Conservation (phyloP, 2,329 filamentous ascomycete genomes). For the Colletotrichum lupini region DNA sequence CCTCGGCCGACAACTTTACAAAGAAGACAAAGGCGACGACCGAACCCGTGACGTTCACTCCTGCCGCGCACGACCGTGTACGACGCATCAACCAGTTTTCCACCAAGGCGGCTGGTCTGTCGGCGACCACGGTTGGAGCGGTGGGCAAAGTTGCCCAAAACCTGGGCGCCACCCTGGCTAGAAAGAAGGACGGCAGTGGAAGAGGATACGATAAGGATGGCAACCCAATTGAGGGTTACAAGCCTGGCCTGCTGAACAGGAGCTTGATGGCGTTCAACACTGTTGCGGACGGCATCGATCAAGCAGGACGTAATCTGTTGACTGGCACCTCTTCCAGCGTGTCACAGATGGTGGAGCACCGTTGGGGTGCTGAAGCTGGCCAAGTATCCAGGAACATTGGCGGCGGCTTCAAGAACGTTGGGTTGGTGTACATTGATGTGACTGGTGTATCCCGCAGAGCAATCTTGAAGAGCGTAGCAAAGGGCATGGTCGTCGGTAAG, state of each 20-base stretch:
- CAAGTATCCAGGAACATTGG: slow-evolving; percentile 80
- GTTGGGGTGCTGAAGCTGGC: slow-evolving; percentile 88
- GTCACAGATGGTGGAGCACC: slow-evolving; percentile 87
- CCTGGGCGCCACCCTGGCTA: slow-evolving; percentile 79
- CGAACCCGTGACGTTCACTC: slow-evolving; percentile 89
- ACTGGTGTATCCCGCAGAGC: slow-evolving; percentile 90
- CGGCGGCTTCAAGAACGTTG: slow-evolving; percentile 94
- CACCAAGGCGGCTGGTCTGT: slow-evolving; percentile 79
- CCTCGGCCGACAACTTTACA: slow-evolving; percentile 83
- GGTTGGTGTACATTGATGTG: slow-evolving; percentile 96
- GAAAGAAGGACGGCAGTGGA: slow-evolving; percentile 61
- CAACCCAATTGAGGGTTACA: slow-evolving; percentile 73
- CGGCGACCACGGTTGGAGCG: slow-evolving; percentile 86
- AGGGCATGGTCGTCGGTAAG: slow-evolving; percentile 92
- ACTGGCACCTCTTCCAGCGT: slow-evolving; percentile 81
- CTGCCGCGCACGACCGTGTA: slow-evolving; percentile 84
- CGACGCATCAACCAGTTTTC: slow-evolving; percentile 93
- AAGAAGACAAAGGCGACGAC: slow-evolving; percentile 80
- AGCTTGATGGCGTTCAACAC: slow-evolving; percentile 96
- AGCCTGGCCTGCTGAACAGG: slow-evolving; percentile 94
- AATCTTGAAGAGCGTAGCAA: slow-evolving; percentile 93
- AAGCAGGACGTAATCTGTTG: slow-evolving; percentile 83
- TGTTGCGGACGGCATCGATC: slow-evolving; percentile 91
- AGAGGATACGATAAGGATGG: slow-evolving; percentile 78
- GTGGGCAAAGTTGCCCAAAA: slow-evolving; percentile 90